phyloP scores from a whole-genome alignment of 2,329 filamentous ascomycete species.

The Fusarium sp. region DNA sequence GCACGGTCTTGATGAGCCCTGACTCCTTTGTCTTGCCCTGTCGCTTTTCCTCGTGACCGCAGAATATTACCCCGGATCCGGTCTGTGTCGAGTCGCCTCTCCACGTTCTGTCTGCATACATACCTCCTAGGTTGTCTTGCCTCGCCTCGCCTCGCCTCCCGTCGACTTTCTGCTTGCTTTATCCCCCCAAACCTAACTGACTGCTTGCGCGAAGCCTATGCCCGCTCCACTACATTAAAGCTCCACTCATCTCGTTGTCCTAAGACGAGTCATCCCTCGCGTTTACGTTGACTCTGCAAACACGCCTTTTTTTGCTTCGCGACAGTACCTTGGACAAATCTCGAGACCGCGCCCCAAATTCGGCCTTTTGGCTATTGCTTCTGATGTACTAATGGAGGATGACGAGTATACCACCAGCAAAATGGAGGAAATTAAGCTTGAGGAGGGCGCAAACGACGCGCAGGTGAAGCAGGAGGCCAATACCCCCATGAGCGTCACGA shows the following conservation, averaged over 20 bases:
- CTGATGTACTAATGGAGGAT: conserved; percentile 56
- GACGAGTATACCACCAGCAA: conserved; percentile 55
- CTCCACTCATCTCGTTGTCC: conserved; percentile 44
- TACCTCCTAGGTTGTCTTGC: too few relatives aligned
- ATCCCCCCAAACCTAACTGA: conserved; percentile 27
- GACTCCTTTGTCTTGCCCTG: conserved; percentile 25
- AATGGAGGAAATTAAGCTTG: conserved; percentile 60
- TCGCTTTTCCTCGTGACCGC: conserved; percentile 30
- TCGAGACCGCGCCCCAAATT: conserved; percentile 12
- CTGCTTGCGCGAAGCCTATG: conserved; percentile 40
- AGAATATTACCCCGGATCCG: conserved; percentile 25
- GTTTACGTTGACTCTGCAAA: conserved; percentile 32
- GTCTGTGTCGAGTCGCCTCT: conserved; percentile 29
- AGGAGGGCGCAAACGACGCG: conserved; percentile 55
- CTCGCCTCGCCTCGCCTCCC: conserved; percentile 8
- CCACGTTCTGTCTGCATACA: background rate
- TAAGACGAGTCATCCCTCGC: conserved; percentile 42
- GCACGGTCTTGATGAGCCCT: conserved; percentile 36
- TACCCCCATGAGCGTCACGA: conserved; percentile 54
- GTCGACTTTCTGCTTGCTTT: conserved; percentile 27
- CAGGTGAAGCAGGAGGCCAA: conserved; percentile 57
- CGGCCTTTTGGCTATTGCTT: conserved; percentile 29
- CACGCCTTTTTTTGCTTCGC: conserved; percentile 25
- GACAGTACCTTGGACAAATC: conserved; percentile 18
- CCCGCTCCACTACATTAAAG: conserved; percentile 46